Conservation (phyloP, 805 yeast species). For the Saturnispora dispora region DNA sequence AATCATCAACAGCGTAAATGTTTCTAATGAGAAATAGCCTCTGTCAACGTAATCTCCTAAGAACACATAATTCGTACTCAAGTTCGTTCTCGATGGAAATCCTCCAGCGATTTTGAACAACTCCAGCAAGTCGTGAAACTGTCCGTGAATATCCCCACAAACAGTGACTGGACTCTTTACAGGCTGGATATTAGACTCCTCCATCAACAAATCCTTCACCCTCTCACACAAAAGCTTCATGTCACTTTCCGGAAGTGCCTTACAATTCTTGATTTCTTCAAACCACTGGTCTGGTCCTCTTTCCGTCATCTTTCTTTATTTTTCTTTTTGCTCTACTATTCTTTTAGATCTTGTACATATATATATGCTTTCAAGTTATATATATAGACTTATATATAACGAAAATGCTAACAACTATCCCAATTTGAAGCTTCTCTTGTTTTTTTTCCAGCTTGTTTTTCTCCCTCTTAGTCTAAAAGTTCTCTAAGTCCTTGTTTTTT, state of each 20-base stretch:
- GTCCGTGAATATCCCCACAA: constrained; percentile 98
- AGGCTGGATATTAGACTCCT: constrained; percentile 90
- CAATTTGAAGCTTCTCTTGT: background rate
- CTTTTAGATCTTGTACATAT: background rate
- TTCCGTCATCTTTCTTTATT: constrained; percentile 27
- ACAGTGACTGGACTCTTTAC: constrained; percentile 91
- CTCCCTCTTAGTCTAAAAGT: background rate
- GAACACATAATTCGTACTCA: constrained; percentile 57
- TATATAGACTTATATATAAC: background rate
- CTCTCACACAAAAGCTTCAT: constrained; percentile 95
- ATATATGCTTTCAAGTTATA: background rate
- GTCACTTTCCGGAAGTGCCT: constrained; percentile 79
- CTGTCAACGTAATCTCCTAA: constrained; percentile 96
- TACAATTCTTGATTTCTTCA: constrained; percentile 85
- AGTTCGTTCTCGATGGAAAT: constrained; percentile 57
- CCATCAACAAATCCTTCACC: constrained; percentile 92
- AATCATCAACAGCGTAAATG: constrained; percentile 89
- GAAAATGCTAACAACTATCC: background rate
- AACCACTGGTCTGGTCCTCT: constrained; percentile 96
- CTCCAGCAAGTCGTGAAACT: constrained; percentile 89
- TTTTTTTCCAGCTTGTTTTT: background rate
- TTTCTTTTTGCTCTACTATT: background rate
- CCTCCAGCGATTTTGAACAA: constrained; percentile 89
- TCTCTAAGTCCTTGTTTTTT: background rate
- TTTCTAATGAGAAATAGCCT: constrained; percentile 92